Conservation (phyloP, 768 basidiomycete genomes). For the Tremella yokohamensis region DNA sequence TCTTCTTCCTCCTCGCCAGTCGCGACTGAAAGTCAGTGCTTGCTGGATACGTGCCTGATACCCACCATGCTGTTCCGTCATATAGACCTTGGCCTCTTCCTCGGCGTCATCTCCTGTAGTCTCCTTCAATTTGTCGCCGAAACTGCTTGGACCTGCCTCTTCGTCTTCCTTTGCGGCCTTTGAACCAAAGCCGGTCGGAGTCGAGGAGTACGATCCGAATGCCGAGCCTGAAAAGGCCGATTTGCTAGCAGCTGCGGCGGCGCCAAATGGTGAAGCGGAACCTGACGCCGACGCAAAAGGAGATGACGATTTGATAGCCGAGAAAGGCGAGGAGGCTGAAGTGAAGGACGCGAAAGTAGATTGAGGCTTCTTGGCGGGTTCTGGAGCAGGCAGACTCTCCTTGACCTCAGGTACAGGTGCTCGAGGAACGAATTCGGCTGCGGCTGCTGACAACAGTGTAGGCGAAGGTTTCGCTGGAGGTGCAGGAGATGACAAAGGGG, state of each 20-base stretch:
- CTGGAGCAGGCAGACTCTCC: constrained; percentile 7
- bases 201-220: constrained; percentile 23
- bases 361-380: constrained; percentile 42
- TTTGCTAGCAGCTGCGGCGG: constrained; percentile 6
- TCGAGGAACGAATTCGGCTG: not conserved
- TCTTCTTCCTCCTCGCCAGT: constrained; percentile 54
- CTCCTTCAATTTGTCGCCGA: constrained; percentile 43
- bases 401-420: constrained; percentile 5
- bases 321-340: constrained; percentile 33
- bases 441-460: not conserved
- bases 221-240: constrained; percentile 32
- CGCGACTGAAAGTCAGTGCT: constrained; percentile 31
- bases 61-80: constrained; percentile 52
- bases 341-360: constrained; percentile 43
- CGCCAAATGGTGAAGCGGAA: constrained; percentile 19
- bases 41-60: constrained; percentile 5
- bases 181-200: constrained; percentile 38
- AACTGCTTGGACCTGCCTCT: constrained; percentile 29
- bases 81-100: constrained; percentile 41
- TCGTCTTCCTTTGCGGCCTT: constrained; percentile 21
- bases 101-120: constrained; percentile 26
- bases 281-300: constrained; percentile 6
- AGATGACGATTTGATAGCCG: not conserved
- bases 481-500: not conserved
- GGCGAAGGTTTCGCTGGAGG: not conserved